A percentile compares a stretch with the other conserved stretches of the same genome.
Conservation (phyloP, 2,329 filamentous ascomycete species). For the Geosmithia morbida region DNA sequence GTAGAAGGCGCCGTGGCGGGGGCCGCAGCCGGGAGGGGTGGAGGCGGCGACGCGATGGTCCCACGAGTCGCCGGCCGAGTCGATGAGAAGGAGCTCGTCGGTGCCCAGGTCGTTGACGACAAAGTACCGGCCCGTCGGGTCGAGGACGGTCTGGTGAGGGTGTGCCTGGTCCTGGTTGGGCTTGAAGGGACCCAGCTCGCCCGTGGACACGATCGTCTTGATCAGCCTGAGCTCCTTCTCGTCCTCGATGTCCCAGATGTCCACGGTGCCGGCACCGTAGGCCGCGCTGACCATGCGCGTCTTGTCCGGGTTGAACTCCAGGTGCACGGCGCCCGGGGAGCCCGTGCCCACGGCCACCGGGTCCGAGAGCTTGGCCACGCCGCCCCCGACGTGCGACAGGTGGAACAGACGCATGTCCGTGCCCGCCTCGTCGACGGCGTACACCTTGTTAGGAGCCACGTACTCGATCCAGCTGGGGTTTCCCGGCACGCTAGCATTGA, state of each 20-base stretch:
- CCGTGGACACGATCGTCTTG: constrained; percentile 20
- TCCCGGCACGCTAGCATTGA: constrained; percentile 17
- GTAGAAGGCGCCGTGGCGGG: constrained; percentile 35
- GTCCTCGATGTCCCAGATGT: constrained; percentile 28
- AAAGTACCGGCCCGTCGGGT: constrained; percentile 34
- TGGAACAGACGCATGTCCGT: constrained; percentile 22
- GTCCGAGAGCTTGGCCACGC: constrained; percentile 9
- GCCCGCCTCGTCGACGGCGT: constrained; percentile 32
- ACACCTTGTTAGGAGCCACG: constrained; percentile 22
- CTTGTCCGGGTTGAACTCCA: constrained; percentile 28
- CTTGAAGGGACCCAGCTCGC: constrained; percentile 15
- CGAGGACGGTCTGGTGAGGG: constrained; percentile 32
- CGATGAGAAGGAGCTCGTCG: constrained; percentile 30
- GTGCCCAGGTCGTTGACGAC: constrained; percentile 33
- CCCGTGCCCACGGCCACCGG: constrained; percentile 15
- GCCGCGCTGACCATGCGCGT: constrained; percentile 29
- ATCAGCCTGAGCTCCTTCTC: constrained; percentile 16
- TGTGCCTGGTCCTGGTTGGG: constrained; percentile 18
- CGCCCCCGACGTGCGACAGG: background rate
- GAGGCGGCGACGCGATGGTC: constrained; percentile 15
- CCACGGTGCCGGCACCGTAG: constrained; percentile 24
- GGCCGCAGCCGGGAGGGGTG: constrained; percentile 24
- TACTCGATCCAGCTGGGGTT: constrained; percentile 31
- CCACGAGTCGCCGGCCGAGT: constrained; percentile 24
- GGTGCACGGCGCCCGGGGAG: constrained; percentile 28